Evolutionary conservation across 805 yeast genomes (phyloP).

Genomic region (Kuraishia hungarica): DNA sequence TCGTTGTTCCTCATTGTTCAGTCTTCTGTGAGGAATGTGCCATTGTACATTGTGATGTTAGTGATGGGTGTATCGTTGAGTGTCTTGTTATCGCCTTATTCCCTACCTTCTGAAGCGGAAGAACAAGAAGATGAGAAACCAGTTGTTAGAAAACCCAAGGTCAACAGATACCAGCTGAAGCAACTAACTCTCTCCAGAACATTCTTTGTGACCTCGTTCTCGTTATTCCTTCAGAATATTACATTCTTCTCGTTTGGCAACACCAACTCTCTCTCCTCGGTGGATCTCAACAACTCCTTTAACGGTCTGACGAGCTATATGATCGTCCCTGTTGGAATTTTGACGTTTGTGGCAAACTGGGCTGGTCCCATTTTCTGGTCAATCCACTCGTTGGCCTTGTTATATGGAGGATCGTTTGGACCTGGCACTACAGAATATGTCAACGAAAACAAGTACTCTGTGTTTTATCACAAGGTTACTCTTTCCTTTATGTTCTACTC

Average conservation of each 20-base stretch:
- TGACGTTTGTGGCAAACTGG: slow-evolving; percentile 82
- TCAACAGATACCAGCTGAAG: not conserved
- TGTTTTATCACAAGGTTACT: slow-evolving; percentile 16
- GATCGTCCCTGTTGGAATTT: slow-evolving; percentile 59
- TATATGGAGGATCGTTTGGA: slow-evolving; percentile 20
- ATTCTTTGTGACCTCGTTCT: not conserved
- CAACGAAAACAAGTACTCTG: slow-evolving; percentile 7
- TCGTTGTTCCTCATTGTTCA: slow-evolving; percentile 44
- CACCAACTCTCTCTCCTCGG: slow-evolving; percentile 86
- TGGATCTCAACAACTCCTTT: slow-evolving; percentile 86
- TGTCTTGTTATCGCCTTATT: not conserved
- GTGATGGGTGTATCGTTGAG: slow-evolving; percentile 17
- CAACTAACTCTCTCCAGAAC: not conserved
- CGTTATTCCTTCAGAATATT: slow-evolving; percentile 58
- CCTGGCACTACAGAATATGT: not conserved
- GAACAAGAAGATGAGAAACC: not conserved
- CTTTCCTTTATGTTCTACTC: slow-evolving; percentile 46
- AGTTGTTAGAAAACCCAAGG: not conserved
- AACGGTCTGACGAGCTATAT: slow-evolving; percentile 76
- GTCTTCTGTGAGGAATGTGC: slow-evolving; percentile 44
- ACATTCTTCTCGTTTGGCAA: slow-evolving; percentile 84
- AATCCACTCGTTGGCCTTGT: slow-evolving; percentile 31
- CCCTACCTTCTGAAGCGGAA: not conserved
- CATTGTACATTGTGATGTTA: slow-evolving; percentile 30
- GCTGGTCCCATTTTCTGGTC: slow-evolving; percentile 83